Evolutionary conservation across 2,329 filamentous ascomycete species (phyloP).

Genomic region (Ophiosphaerella narmari): DNA sequence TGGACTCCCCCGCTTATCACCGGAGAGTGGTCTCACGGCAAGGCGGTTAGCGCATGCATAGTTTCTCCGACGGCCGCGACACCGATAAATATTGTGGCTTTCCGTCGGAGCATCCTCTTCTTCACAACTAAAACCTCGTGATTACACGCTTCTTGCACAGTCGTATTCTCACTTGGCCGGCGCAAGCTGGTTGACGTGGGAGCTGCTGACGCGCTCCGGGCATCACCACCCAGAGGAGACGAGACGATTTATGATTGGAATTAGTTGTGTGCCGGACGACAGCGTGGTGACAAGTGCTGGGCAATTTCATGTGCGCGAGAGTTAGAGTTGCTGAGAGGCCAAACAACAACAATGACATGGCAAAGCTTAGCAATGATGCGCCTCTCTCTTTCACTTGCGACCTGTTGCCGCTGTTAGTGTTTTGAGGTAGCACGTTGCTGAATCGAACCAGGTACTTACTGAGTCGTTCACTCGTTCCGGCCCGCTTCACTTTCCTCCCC

Average conservation of each 20-base stretch:
- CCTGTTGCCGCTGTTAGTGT: background rate
- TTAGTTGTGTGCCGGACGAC: conserved; percentile 38
- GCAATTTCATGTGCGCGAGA: too few relatives aligned
- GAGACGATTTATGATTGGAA: conserved; percentile 53
- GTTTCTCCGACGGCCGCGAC: conserved; percentile 27
- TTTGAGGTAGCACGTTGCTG: conserved; percentile 20
- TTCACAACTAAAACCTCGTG: conserved; percentile 80
- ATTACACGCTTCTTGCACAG: conserved; percentile 69
- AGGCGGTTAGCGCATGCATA: conserved; percentile 7
- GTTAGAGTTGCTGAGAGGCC: too few relatives aligned
- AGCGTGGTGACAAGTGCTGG: background rate
- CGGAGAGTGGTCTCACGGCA: conserved; percentile 14
- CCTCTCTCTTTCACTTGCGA: background rate
- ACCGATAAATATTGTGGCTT: conserved; percentile 4
- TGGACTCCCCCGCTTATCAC: conserved; percentile 19
- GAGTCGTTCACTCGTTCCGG: background rate
- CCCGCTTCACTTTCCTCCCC: background rate
- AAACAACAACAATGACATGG: too few relatives aligned
- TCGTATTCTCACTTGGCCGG: conserved; percentile 58
- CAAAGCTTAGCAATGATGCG: too few relatives aligned
- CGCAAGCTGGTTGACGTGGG: conserved; percentile 54
- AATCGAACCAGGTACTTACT: background rate
- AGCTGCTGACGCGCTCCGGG: conserved; percentile 56
- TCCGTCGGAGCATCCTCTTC: conserved; percentile 44
- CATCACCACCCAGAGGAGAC: conserved; percentile 54